These are phyloP conservation scores for Podila minutissima DNA, from an alignment of 192 early-diverging fungal genomes.

Conservation along the genomic window DNA sequence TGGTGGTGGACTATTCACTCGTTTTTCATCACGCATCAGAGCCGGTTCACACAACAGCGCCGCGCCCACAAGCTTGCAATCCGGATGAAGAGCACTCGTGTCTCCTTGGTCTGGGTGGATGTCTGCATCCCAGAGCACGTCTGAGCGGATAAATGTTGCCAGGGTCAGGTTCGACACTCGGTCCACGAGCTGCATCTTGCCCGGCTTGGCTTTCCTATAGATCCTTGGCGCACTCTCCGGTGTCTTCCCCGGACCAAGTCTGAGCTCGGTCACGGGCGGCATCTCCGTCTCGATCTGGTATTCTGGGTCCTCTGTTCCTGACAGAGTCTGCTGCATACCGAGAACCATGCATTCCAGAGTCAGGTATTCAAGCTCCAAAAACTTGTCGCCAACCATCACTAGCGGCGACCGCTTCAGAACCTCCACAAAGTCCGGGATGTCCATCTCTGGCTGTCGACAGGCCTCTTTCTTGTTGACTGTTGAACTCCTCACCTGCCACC, in stretches of 20 bases:
- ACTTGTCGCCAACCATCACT: slow-evolving; percentile 47
- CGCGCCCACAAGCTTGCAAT: slow-evolving; percentile 30
- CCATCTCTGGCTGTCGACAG: slow-evolving; percentile 30
- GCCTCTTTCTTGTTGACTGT: neutral
- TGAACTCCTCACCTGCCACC: slow-evolving; percentile 8
- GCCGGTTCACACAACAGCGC: slow-evolving; percentile 30
- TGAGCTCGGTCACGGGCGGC: slow-evolving; percentile 23
- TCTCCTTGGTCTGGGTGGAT: neutral
- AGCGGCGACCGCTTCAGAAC: slow-evolving; percentile 40
- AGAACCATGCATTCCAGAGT: slow-evolving; percentile 33
- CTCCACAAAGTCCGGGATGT: slow-evolving; percentile 30
- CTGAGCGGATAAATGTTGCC: slow-evolving; percentile 38
- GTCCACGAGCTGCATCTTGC: slow-evolving; percentile 40
- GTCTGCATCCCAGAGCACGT: slow-evolving; percentile 41
- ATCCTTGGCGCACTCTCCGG: neutral
- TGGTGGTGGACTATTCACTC: neutral
- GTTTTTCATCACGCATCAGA: neutral
- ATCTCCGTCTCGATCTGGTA: slow-evolving; percentile 34
- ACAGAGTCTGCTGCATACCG: slow-evolving; percentile 17
- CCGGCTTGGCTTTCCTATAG: slow-evolving; percentile 48
- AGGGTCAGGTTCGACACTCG: slow-evolving; percentile 26
- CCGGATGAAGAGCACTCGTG: slow-evolving; percentile 29
- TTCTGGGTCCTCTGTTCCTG: slow-evolving; percentile 4
- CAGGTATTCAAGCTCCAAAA: slow-evolving; percentile 40
- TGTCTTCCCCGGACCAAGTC: slow-evolving; percentile 9